Percentiles rank a stretch among this genome's conserved stretches.
phyloP scores from a whole-genome alignment of 352 stramenopile genomes.

The Globisporangium cylindrosporum region DNA sequence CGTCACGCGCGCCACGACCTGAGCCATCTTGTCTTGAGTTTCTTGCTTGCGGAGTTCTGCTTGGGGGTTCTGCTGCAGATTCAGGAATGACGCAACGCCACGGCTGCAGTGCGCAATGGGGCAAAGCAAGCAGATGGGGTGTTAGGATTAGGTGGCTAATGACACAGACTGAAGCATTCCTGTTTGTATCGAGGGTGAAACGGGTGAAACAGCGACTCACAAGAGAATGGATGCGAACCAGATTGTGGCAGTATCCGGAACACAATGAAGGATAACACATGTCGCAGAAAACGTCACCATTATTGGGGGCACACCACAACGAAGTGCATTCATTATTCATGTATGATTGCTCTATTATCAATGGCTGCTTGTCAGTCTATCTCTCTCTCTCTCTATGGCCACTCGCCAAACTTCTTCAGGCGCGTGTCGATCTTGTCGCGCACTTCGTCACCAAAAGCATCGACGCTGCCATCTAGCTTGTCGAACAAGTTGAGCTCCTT shows the following conservation, averaged over 20 bases:
- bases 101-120: neutral
- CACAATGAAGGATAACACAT: slow-evolving; percentile 9
- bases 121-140: neutral
- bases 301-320: neutral
- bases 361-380: slow-evolving; percentile 8
- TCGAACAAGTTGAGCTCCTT: slow-evolving; percentile 71
- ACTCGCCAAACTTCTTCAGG: slow-evolving; percentile 59
- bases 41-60: slow-evolving; percentile 4
- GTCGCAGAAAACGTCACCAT: slow-evolving; percentile 8
- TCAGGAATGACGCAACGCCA: slow-evolving; percentile 8
- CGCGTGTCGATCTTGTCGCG: slow-evolving; percentile 67
- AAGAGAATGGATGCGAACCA: neutral
- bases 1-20: slow-evolving; percentile 21
- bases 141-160: slow-evolving; percentile 18
- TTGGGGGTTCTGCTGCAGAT: slow-evolving; percentile 3
- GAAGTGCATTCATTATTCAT: neutral
- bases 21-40: slow-evolving; percentile 6
- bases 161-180: slow-evolving; percentile 5
- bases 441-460: slow-evolving; percentile 66
- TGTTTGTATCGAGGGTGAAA: neutral
- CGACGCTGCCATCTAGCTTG: slow-evolving; percentile 36
- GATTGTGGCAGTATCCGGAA: slow-evolving; percentile 12
- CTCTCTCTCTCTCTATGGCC: slow-evolving; percentile 22
- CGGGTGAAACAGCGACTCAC: neutral
- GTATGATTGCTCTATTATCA: neutral